phyloP scores from a whole-genome alignment of 352 stramenopile genomes.

The Halophytophthora polymorphica region DNA sequence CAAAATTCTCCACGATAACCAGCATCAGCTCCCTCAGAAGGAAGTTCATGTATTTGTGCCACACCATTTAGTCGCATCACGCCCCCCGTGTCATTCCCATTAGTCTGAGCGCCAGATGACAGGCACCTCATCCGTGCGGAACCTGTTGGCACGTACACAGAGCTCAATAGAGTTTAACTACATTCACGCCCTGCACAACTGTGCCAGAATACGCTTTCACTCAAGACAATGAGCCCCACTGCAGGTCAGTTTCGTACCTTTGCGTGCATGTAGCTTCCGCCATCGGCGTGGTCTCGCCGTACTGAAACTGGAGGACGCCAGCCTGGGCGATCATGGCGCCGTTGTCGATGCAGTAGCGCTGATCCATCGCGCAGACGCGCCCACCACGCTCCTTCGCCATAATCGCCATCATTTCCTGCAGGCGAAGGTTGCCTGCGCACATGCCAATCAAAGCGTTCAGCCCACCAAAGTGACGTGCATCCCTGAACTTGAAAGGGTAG shows the following conservation, averaged over 20 bases:
- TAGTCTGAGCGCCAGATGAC: slow-evolving; percentile 94
- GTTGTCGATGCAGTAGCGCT: slow-evolving; percentile 99
- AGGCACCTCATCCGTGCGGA: slow-evolving; percentile 97
- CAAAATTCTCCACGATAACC: too few species aligned
- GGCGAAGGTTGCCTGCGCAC: slow-evolving; percentile 58
- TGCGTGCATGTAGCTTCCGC: slow-evolving; percentile 94
- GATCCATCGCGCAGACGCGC: slow-evolving; percentile 97
- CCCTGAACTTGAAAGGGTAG: neutral
- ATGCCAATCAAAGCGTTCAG: neutral
- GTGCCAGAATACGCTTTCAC: neutral
- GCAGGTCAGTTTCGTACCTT: slow-evolving; percentile 44
- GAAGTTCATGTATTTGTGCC: too few species aligned
- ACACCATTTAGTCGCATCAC: too few species aligned
- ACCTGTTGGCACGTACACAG: slow-evolving; percentile 45
- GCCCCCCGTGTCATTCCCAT: neutral
- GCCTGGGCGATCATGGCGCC: slow-evolving; percentile 99
- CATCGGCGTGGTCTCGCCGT: slow-evolving; percentile 88
- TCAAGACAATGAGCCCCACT: too few species aligned
- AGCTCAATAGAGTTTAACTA: neutral
- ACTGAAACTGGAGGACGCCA: slow-evolving; percentile 96
- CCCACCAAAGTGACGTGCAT: neutral
- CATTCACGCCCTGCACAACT: neutral
- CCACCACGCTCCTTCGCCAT: slow-evolving; percentile 96
- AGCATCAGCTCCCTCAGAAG: too few species aligned
- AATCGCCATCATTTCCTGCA: slow-evolving; percentile 97